Evolutionary conservation across 371 early-diverging fungal species (phyloP), one percentile per base, ranked within the genome.

Genomic region (Globomyces sp.): DNA sequence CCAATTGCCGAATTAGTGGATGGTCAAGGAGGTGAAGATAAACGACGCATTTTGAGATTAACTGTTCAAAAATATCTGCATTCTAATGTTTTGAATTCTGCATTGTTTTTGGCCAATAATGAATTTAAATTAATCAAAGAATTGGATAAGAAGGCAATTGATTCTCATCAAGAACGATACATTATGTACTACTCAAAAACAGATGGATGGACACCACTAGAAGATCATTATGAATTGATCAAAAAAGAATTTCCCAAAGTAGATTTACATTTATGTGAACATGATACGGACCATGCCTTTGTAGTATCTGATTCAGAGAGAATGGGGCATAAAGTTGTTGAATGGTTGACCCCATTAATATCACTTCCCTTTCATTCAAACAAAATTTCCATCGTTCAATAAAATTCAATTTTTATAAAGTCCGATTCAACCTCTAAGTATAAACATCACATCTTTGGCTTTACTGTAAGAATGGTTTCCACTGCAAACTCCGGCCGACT

Each of bases 201-300:
- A 48, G 94, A 94, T 62, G 70, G 78, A 40, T 94, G 94, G 94
- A 87, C 87, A 9, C 92, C 93, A 1, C 68, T 79, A 36, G 24
- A 24, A 24, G 80, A 82, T 34, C 89, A 90, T 62, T 87, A 87
- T 70, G 76, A 85, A 4, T 82, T 84, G 64, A 89, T 93, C 88
- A 72, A 70, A 46, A 63, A 78, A 4, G 70, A 71, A 53, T 90
- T 89, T 67, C 89, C 90, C 0, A 68, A 84, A 50, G 86, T 58
- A 10, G 58, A 58, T 5, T 13, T 46, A 5, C 24, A 58, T 58
- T 13, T 58, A 4, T 58, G 58, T 36, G 37, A 58, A 58, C 36
- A 58, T 8, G 58, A 39, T 5, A 42, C 13, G 42, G 58, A 58
- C 36, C 58, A 58, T 36, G 58, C 58, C 10, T 58, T 58, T 58